Conservation (phyloP, 2,329 filamentous ascomycete genomes). For the Beauveria medogensis region DNA sequence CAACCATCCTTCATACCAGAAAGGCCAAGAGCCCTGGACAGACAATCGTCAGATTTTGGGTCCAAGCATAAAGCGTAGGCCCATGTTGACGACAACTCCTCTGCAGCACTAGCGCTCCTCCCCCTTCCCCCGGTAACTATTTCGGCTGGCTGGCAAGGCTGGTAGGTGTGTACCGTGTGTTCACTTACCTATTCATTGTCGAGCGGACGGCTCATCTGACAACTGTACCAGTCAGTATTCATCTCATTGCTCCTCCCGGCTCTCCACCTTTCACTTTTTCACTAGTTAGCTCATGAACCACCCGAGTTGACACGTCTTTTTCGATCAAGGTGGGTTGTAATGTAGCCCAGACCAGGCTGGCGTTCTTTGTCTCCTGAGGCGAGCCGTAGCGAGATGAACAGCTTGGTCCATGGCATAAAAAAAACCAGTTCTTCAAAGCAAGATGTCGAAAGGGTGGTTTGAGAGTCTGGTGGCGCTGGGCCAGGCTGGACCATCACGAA, state of each 20-base stretch:
- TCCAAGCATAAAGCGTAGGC: background rate
- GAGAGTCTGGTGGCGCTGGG: background rate
- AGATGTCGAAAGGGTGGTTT: background rate
- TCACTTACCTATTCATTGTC: background rate
- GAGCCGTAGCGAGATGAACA: slow-evolving; percentile 5
- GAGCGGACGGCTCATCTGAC: background rate
- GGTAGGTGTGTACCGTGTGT: background rate
- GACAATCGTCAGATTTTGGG: background rate
- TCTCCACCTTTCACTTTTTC: background rate
- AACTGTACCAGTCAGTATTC: background rate
- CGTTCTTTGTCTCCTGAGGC: background rate
- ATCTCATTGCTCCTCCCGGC: background rate
- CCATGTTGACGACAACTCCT: background rate
- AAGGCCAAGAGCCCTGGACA: background rate
- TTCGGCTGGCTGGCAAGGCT: no score
- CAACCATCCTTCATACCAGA: background rate
- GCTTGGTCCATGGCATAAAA: background rate
- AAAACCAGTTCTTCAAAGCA: background rate
- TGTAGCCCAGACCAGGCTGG: background rate
- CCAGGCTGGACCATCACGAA: background rate
- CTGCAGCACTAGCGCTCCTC: no score
- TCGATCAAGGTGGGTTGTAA: background rate
- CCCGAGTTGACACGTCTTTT: slow-evolving; percentile 4
- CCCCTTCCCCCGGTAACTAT: no score
- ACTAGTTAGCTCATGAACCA: background rate